phyloP scores from a whole-genome alignment of 495 filamentous ascomycete species.

The Penicillium ucsense region DNA sequence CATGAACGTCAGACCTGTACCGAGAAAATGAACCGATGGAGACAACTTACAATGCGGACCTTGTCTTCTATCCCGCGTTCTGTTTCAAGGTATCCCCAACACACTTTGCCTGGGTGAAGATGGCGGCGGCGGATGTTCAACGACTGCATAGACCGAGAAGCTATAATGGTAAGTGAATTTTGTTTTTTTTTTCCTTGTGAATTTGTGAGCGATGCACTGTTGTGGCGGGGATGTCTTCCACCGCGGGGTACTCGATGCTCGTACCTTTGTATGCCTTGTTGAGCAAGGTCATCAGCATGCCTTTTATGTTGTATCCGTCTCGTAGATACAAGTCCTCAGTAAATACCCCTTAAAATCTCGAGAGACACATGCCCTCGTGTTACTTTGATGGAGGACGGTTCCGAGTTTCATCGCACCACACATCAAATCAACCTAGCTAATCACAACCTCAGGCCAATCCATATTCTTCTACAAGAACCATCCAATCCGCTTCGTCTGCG shows the following conservation, averaged over 20 bases:
- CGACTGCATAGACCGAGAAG: conserved; percentile 44
- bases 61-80: conserved; percentile 67
- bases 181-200: neutral
- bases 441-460: conserved; percentile 44
- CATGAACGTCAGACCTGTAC: neutral
- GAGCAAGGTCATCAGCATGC: too few species aligned
- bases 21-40: conserved; percentile 31
- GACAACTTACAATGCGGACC: conserved; percentile 15
- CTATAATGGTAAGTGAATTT: conserved; percentile 51
- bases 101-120: conserved; percentile 71
- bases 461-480: conserved; percentile 79
- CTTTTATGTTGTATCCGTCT: too few species aligned
- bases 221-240: neutral
- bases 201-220: neutral
- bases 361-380: too few species aligned
- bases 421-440: neutral
- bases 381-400: too few species aligned
- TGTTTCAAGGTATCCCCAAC: conserved; percentile 81
- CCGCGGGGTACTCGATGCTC: neutral
- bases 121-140: conserved; percentile 61
- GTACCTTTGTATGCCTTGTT: neutral
- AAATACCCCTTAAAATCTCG: too few species aligned
- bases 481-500: conserved; percentile 74
- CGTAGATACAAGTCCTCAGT: too few species aligned
- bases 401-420: neutral